Conservation (phyloP, 2,329 filamentous ascomycete species). For the Spiromastix sp. region DNA sequence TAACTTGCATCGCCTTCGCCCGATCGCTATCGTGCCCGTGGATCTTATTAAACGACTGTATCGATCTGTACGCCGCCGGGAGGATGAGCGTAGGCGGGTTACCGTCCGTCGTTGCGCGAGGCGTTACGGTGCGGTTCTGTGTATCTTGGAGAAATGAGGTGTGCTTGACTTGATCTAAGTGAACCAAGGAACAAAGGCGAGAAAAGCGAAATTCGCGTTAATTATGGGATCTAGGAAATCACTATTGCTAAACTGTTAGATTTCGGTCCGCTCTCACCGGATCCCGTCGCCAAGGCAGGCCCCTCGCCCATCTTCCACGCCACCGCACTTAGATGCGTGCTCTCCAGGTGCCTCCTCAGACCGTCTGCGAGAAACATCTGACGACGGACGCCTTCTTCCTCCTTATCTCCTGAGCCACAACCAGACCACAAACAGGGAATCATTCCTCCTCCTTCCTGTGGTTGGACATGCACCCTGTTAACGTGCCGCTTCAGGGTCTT, state of each 20-base stretch:
- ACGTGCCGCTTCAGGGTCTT: conserved; percentile 50
- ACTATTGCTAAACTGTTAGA: conserved; percentile 9
- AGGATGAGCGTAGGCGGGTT: conserved; percentile 28
- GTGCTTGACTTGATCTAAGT: conserved; percentile 8
- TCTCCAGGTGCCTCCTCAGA: conserved; percentile 44
- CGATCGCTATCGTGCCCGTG: conserved; percentile 33
- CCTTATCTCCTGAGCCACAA: conserved; percentile 16
- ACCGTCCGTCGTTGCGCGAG: conserved; percentile 9
- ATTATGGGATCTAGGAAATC: conserved; percentile 8
- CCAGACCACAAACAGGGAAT: conserved; percentile 23
- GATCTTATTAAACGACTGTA: conserved; percentile 32
- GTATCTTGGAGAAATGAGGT: conserved; percentile 12
- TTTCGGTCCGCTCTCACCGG: conserved; percentile 40
- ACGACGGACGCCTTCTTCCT: conserved; percentile 16
- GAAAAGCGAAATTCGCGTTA: conserved; percentile 5
- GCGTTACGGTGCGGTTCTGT: conserved; percentile 13
- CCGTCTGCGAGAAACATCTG: conserved; percentile 19
- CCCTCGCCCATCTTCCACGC: conserved; percentile 53
- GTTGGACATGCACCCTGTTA: conserved; percentile 42
- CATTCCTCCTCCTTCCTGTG: conserved; percentile 12
- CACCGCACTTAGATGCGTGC: conserved; percentile 41
- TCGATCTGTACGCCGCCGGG: conserved; percentile 23
- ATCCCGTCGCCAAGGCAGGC: conserved; percentile 38
- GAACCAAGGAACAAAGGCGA: conserved; percentile 4
- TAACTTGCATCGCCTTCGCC: conserved; percentile 36